These are phyloP conservation scores for Annulohypoxylon maeteangense DNA, from an alignment of 495 filamentous ascomycete genomes.

Conservation along the genomic window DNA sequence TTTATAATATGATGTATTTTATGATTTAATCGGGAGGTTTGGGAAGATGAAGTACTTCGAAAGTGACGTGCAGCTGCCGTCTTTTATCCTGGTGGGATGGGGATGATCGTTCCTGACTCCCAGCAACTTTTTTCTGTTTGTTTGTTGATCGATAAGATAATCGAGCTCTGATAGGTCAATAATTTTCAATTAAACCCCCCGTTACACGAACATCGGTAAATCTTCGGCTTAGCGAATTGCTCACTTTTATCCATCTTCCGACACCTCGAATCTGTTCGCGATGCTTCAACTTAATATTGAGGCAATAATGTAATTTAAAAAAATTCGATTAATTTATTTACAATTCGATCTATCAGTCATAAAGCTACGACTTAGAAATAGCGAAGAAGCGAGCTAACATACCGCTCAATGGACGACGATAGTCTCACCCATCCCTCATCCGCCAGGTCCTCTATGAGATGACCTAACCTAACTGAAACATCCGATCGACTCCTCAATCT, in stretches of 20 bases:
- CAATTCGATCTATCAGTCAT: no score
- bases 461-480: background rate
- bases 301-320: background rate
- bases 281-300: background rate
- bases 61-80: background rate
- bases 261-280: background rate
- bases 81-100: conserved; percentile 6
- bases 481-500: background rate
- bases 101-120: conserved; percentile 5
- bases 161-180: conserved; percentile 31
- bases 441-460: conserved; percentile 8
- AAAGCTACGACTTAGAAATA: background rate
- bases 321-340: background rate
- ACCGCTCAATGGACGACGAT: background rate
- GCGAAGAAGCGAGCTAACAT: background rate
- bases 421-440: background rate
- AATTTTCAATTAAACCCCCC: background rate
- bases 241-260: background rate
- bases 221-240: conserved; percentile 11
- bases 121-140: conserved; percentile 38
- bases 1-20: background rate
- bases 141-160: conserved; percentile 50
- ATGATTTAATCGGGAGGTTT: background rate
- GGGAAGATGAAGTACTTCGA: background rate
- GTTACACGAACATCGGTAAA: conserved; percentile 11